These are phyloP conservation scores for Corylus heterophylla DNA, from an alignment of 306 rosid species.

Conservation along the genomic window DNA sequence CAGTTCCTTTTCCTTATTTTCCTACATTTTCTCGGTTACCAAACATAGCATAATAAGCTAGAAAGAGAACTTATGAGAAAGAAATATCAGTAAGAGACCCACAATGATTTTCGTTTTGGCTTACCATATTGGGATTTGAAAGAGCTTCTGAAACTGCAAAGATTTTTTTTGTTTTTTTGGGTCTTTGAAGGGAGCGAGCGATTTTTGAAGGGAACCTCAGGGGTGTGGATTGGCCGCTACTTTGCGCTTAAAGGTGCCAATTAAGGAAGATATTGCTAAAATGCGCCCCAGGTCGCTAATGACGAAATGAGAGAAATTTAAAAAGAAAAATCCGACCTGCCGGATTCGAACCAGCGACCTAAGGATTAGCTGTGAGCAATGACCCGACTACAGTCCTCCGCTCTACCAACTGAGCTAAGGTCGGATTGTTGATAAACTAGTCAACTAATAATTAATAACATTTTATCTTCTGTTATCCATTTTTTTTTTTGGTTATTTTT, in stretches of 20 bases:
- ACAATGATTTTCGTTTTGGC: background rate
- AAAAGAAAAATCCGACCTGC: conserved; percentile 39
- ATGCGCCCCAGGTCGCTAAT: too few species aligned
- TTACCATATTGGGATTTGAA: conserved; percentile 20
- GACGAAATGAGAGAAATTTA: too few species aligned
- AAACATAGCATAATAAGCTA: conserved; percentile 2
- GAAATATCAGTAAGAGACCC: background rate
- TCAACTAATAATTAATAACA: too few species aligned
- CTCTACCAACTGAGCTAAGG: conserved; percentile 72
- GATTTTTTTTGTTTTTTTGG: background rate
- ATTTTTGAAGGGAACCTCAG: background rate
- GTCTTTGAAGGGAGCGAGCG: too few species aligned
- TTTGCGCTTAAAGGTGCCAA: background rate
- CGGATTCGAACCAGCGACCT: conserved; percentile 66
- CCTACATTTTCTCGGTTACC: conserved; percentile 16
- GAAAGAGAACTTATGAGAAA: background rate
- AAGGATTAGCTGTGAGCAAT: conserved; percentile 28
- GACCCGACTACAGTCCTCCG: conserved; percentile 58
- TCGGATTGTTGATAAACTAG: background rate
- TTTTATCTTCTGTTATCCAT: too few species aligned
- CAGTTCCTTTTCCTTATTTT: background rate
- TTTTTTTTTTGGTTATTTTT: too few species aligned
- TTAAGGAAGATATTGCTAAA: background rate
- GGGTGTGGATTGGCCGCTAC: background rate
- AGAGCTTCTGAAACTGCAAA: background rate